phyloP scores from a whole-genome alignment of 106 monocot species.

The Apostasia shenzhenica region DNA sequence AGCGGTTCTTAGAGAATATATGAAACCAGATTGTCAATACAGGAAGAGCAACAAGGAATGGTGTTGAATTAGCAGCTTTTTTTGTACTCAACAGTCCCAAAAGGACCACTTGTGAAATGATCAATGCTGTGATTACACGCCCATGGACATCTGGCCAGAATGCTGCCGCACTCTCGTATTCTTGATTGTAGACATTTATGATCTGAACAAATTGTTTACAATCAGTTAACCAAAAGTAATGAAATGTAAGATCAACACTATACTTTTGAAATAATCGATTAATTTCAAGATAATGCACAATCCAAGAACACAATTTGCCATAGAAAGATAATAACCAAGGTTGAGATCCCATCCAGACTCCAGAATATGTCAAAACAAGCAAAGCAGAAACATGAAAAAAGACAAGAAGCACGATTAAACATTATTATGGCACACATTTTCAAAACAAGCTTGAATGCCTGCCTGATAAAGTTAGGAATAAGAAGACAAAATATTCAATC shows the following conservation, averaged over 20 bases:
- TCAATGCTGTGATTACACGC: slow-evolving; percentile 40
- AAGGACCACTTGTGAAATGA: slow-evolving; percentile 62
- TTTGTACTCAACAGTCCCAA: slow-evolving; percentile 65
- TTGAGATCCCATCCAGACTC: no score
- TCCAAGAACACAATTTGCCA: no score
- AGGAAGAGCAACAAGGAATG: slow-evolving; percentile 61
- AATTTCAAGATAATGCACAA: no score
- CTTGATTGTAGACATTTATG: slow-evolving; percentile 70
- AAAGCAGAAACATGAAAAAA: no score
- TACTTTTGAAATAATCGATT: neutral
- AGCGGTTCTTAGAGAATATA: slow-evolving; percentile 54
- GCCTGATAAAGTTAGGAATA: no score
- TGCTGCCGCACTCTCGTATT: slow-evolving; percentile 12
- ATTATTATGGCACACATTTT: no score
- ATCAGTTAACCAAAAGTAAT: neutral
- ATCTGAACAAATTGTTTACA: slow-evolving; percentile 17
- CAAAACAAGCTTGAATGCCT: no score
- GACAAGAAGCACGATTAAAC: no score
- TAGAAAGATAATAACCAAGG: no score
- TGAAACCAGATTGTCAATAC: slow-evolving; percentile 61
- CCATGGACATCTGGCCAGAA: slow-evolving; percentile 82
- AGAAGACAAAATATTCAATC: no score
- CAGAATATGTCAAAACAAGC: no score
- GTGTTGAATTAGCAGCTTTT: slow-evolving; percentile 47
- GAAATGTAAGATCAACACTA: neutral